These are phyloP conservation scores for Jackrogersella multiformis DNA, from an alignment of 495 filamentous ascomycete species.

Conservation along the genomic window DNA sequence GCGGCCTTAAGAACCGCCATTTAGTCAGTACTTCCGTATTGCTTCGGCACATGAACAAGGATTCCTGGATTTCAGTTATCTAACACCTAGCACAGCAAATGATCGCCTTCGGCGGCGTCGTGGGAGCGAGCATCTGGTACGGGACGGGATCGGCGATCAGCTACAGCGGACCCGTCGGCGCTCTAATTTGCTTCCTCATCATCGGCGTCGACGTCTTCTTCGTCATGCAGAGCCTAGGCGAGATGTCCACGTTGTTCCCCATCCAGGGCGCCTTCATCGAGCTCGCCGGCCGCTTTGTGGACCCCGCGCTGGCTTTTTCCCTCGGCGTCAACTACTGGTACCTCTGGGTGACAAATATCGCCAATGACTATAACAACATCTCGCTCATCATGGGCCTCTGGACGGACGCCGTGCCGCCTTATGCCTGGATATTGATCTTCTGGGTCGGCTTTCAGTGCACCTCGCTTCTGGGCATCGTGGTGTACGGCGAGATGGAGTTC, in stretches of 20 bases:
- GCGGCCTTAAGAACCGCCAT: conserved; percentile 44
- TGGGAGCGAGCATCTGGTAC: conserved; percentile 53
- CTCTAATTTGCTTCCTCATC: conserved; percentile 64
- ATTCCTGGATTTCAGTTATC: not conserved
- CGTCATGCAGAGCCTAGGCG: conserved; percentile 68
- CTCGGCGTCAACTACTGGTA: conserved; percentile 70
- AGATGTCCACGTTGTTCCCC: conserved; percentile 66
- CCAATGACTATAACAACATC: conserved; percentile 46
- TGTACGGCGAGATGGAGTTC: conserved; percentile 62
- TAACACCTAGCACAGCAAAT: conserved; percentile 46
- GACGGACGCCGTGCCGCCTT: conserved; percentile 51
- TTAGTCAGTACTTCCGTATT: conserved; percentile 27
- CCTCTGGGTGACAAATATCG: conserved; percentile 64
- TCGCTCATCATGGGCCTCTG: conserved; percentile 43
- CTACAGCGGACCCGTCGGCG: conserved; percentile 62
- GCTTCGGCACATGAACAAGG: not conserved
- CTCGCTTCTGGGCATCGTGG: conserved; percentile 52
- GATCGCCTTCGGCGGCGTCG: conserved; percentile 58
- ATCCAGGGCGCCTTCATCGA: conserved; percentile 66
- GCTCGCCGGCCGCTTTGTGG: conserved; percentile 65
- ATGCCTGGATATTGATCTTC: conserved; percentile 66
- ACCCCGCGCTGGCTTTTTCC: conserved; percentile 61
- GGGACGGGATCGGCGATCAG: conserved; percentile 63
- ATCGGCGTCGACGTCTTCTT: conserved; percentile 67
- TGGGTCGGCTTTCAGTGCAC: conserved; percentile 59